Percentiles rank a stretch among this genome's conserved stretches.
phyloP scores from a whole-genome alignment of 2,329 filamentous ascomycete species.

The Penicillium sp. region DNA sequence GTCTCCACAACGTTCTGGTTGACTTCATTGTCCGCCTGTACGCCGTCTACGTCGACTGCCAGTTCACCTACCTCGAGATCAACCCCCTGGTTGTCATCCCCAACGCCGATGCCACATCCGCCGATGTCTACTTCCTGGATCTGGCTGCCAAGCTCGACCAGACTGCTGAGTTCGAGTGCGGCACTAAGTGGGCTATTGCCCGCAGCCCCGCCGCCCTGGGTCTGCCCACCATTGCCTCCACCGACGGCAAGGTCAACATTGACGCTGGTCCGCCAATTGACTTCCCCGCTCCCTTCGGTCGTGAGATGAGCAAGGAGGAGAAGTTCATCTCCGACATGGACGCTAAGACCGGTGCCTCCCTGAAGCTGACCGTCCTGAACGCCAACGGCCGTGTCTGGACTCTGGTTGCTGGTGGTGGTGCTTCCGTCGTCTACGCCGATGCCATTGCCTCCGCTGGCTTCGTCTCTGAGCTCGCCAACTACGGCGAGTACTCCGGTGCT shows the following conservation, averaged over 20 bases:
- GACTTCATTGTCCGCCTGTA: slow-evolving; percentile 99
- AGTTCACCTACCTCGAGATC: slow-evolving; percentile 99
- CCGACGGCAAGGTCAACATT: slow-evolving; percentile 80
- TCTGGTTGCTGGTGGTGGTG: slow-evolving; percentile 97
- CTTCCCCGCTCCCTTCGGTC: slow-evolving; percentile 98
- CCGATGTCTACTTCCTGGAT: slow-evolving; percentile 96
- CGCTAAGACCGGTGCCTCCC: slow-evolving; percentile 97
- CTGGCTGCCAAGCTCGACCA: slow-evolving; percentile 98
- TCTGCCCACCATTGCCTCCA: slow-evolving; percentile 68
- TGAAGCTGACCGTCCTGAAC: slow-evolving; percentile 98
- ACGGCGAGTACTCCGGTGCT: slow-evolving; percentile 98
- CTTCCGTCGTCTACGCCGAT: slow-evolving; percentile 97
- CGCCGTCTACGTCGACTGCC: slow-evolving; percentile 98
- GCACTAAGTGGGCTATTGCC: slow-evolving; percentile 97
- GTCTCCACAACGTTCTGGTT: slow-evolving; percentile 95
- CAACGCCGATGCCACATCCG: slow-evolving; percentile 88
- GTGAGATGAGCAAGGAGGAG: slow-evolving; percentile 98
- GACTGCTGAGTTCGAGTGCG: slow-evolving; percentile 98
- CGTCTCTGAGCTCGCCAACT: slow-evolving; percentile 96
- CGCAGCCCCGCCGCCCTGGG: slow-evolving; percentile 88
- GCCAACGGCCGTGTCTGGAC: slow-evolving; percentile 93
- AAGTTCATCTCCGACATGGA: slow-evolving; percentile 98
- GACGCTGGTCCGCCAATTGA: slow-evolving; percentile 98
- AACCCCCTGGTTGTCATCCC: slow-evolving; percentile 98
- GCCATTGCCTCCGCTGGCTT: slow-evolving; percentile 97